Evolutionary conservation across 805 yeast genomes (phyloP), one percentile per base, ranked within the genome.

Genomic region (Metschnikowia lunata): DNA sequence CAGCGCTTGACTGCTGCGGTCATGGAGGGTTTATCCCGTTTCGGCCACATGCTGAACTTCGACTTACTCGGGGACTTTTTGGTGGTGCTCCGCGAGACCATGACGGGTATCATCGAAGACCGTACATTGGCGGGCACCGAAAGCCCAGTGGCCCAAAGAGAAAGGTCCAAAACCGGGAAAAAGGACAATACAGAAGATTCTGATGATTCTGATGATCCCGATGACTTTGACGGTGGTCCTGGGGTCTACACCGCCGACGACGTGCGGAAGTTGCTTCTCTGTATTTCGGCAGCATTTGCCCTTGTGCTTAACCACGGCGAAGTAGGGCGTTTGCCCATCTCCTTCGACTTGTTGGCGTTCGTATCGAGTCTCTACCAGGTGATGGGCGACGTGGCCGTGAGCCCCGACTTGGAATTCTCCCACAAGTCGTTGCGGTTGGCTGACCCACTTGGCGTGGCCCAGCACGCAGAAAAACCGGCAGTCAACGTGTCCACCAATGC

Each of bases 21-120:
- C 0, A 71, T 93, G 43, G 98, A 93, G 67, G 98, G 98, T 3
- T 67, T 93, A 45, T 86, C 97, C 1, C 80, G 80, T 58, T 89
- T 83, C 60, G 96, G 98, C 2, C 93, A 85, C 57, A 82, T 90
- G 82, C 89, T 95, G 23, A 93, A 93, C 60, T 80, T 91, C 45
- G 98, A 93, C 52, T 71, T 93, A 36, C 75, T 93, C 54, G 98
- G 98, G 26, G 99, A 93, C 61, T 82, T 93, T 64, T 71, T 93
- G 40, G 95, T 85, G 60, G 96, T 90, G 7, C 74, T 93, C 62
- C 75, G 90, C 53, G 98, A 93, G 63, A 77, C 90, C 23, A 79
- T 88, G 61, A 56, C 58, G 10, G 86, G 77, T 44, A 72, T 70
- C 14, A 55, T 71, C n/a, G 68, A 61, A 2, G 77, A 74, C 8